These are phyloP conservation scores for Jaminaea rosea DNA, from an alignment of 1,284 basidiomycete genomes.

Conservation along the genomic window DNA sequence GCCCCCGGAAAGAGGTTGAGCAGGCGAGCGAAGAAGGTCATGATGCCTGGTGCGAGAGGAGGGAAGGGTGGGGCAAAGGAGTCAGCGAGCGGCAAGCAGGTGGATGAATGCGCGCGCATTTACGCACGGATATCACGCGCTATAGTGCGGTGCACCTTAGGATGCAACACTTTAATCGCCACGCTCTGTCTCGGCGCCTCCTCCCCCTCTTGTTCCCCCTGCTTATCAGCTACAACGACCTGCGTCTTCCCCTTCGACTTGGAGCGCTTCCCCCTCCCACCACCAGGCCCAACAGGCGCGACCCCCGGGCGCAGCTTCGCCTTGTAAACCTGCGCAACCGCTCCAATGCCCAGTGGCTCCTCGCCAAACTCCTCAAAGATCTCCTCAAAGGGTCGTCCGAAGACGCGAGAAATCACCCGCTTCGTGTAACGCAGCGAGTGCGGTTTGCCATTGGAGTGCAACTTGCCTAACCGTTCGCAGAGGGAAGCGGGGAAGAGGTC, in stretches of 20 bases:
- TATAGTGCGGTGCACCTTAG: conserved; percentile 64
- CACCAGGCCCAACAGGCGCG: conserved; percentile 57
- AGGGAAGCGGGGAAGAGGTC: conserved; percentile 91
- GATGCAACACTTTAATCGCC: conserved; percentile 93
- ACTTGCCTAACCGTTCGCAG: conserved; percentile 71
- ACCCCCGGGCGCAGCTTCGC: conserved; percentile 74
- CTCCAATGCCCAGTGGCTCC: conserved; percentile 87
- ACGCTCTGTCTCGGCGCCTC: too few relatives aligned
- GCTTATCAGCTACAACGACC: conserved; percentile 15
- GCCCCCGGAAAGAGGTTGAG: conserved; percentile 80
- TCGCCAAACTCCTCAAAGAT: conserved; percentile 87
- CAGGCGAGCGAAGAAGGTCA: conserved; percentile 78
- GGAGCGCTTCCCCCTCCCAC: too few relatives aligned
- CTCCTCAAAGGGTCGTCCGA: conserved; percentile 62
- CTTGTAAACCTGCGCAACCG: conserved; percentile 90
- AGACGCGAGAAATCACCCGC: conserved; percentile 71
- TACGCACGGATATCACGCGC: conserved; percentile 76
- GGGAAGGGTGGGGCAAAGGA: too few relatives aligned
- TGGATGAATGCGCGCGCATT: too few relatives aligned
- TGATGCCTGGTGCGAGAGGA: too few relatives aligned
- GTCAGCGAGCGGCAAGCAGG: too few relatives aligned
- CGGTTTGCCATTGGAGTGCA: conserved; percentile 80
- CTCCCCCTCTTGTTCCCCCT: conserved; percentile 12
- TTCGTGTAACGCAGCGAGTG: conserved; percentile 77
- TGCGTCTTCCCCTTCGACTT: conserved; percentile 11